Evolutionary conservation across 23 red algal genomes (phyloP), one percentile per base, ranked within the genome.

Genomic region (Gracilaria gracilis): DNA sequence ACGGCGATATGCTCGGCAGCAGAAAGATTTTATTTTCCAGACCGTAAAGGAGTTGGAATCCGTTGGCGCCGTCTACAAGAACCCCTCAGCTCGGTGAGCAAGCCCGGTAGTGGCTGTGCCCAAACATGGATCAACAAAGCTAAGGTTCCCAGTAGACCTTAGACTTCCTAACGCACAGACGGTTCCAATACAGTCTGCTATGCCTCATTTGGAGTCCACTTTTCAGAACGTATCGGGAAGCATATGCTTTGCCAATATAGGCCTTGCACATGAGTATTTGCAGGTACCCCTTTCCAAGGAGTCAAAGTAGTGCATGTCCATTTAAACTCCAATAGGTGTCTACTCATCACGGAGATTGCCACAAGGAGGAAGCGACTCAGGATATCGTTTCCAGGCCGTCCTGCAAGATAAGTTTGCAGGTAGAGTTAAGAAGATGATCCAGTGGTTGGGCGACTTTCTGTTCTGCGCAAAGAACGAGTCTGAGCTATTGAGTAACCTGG

Each of bases 381-480:
- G 40, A 40, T 32, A 49, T 28, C 70, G 75, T 21, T 88, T 88
- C 0, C 84, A 88, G 38, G 53, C 80, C 8, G 42, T 32, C 13
- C n/a, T 84, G 16, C 31, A 38, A 40, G n/a, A 58, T 31, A 57
- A 42, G 20, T 84, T 84, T 67, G 61, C 1, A 6, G 25, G 61
- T 2, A 2, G 25, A 12, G 61, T 33, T 5, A 5, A 3, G 27
- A 65, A 65, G 12, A 65, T 65, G 61, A n/a, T 77, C 21, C 72
- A 53, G 24, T 90, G 61, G 50, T 21, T 90, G 7, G 87, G 81
- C 48, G 72, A 90, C 62, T 66, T 90, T 32, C 58, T 90, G 21
- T 72, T 72, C 29, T 90, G 66, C 54, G 87, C 87, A 8, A 67
- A 65, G 31, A 50, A 81, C 19, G 25, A 42, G 29, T 17, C 0